Evolutionary conservation across 495 filamentous ascomycete species (phyloP), one percentile per base, ranked within the genome.

Genomic region (Aspergillus steynii): DNA sequence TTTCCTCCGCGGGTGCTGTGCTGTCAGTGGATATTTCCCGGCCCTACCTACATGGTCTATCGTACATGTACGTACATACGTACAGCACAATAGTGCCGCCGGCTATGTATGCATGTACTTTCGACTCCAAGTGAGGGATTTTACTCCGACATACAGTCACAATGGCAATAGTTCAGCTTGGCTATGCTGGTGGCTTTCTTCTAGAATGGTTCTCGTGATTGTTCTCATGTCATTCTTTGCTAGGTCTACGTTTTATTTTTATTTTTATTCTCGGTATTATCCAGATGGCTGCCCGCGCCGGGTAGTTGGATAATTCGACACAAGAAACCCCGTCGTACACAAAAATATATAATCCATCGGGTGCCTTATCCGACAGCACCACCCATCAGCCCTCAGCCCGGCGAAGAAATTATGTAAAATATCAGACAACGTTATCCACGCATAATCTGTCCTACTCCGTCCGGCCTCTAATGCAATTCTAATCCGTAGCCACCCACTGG

Each of bases 191-290:
- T 53, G 56, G 46, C 27, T 53, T 58, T 28, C 31, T 42, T 42
- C 37, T 42, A 42, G 37, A 42, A 53, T 68, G 66, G 67, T 63
- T 69, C 69, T 69, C 37, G 37, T 42, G 12, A 42, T 42, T 42
- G 37, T 42, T 42, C 12, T 42, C 37, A 12, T 42, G 37, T 42
- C 37, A 42, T 1, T 12, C 14, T 12, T 42, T 42, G 3, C 12
- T 42, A 3, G 14, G 12, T 42, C 12, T 72, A 56, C 61, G 61
- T 61, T 63, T 55, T 28, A 46, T 42, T 55, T 45, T 31, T 32
- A 25, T 29, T 46, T 45, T 55, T 42, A 55, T 55, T 20, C 42
- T 20, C 20, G 20, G 20, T 20, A 20, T 20, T 20, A 20, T 20
- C 20, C 20, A 20, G 20, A 20, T 20, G 20, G 20, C 20, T 20